These are phyloP conservation scores for Periconia sp. DNA, from an alignment of 2,329 filamentous ascomycete species.

Conservation along the genomic window DNA sequence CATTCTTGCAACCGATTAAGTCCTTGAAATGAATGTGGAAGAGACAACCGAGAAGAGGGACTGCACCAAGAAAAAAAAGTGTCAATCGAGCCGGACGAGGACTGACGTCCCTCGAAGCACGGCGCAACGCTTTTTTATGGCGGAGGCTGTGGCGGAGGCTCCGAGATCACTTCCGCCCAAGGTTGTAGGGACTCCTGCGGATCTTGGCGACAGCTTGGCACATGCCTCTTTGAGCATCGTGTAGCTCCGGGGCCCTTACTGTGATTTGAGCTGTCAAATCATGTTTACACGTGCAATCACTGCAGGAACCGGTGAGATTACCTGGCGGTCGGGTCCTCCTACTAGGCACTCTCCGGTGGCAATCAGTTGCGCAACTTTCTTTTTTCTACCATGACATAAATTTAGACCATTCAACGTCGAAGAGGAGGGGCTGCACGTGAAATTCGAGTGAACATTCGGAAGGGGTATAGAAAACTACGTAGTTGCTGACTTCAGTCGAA, in stretches of 20 bases:
- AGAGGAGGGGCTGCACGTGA: neutral
- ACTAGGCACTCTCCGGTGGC: neutral
- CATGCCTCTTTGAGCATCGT: conserved; percentile 24
- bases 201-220: conserved; percentile 25
- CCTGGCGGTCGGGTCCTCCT: conserved; percentile 1
- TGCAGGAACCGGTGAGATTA: conserved; percentile 1
- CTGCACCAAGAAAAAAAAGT: neutral
- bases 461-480: neutral
- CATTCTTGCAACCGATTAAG: conserved; percentile 15
- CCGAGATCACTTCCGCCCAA: neutral
- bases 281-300: conserved; percentile 26
- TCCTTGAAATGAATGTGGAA: neutral
- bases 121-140: conserved; percentile 1
- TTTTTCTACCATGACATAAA: neutral
- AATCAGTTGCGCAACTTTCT: neutral
- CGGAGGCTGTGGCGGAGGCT: conserved; percentile 2
- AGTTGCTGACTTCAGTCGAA: conserved; percentile 53
- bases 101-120: conserved; percentile 10
- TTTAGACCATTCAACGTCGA: neutral
- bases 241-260: conserved; percentile 6
- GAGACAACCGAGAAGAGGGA: neutral
- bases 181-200: neutral
- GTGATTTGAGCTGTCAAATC: conserved; percentile 32
- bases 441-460: neutral
- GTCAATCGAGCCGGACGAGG: neutral